These are phyloP conservation scores for Saksenaea oblongispora DNA, from an alignment of 371 early-diverging fungal species.

Conservation along the genomic window DNA sequence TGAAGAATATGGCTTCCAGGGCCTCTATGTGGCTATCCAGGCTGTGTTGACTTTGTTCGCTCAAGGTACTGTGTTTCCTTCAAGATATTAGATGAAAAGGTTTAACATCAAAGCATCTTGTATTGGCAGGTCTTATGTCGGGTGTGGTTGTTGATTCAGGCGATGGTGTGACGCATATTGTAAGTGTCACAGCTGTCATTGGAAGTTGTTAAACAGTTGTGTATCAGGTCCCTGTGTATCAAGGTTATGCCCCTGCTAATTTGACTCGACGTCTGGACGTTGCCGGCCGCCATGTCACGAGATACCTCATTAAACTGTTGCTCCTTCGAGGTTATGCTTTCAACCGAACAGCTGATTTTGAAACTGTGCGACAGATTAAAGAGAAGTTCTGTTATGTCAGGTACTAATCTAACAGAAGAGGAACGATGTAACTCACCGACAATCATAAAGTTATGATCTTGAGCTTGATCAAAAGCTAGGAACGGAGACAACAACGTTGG, in stretches of 20 bases:
- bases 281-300: conserved; percentile 96
- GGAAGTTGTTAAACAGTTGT: background rate
- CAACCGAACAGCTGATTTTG: conserved; percentile 97
- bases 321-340: conserved; percentile 94
- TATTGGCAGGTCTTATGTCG: conserved; percentile 77
- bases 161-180: conserved; percentile 98
- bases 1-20: conserved; percentile 93
- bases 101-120: background rate
- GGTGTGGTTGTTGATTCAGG: conserved; percentile 98
- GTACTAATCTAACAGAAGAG: conserved; percentile 35
- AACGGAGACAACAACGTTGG: conserved; percentile 93
- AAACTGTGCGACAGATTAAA: conserved; percentile 96
- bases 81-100: conserved; percentile 61
- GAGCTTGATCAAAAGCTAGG: conserved; percentile 93
- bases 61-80: conserved; percentile 97
- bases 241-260: conserved; percentile 93
- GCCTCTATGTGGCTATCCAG: conserved; percentile 95
- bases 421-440: background rate
- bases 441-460: conserved; percentile 80
- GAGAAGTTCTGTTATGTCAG: conserved; percentile 97
- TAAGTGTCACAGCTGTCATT: conserved; percentile 17
- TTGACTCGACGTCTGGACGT: conserved; percentile 92
- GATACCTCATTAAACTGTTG: conserved; percentile 93
- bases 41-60: conserved; percentile 97
- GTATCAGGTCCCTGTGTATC: conserved; percentile 84